These are phyloP conservation scores for Potentilla sterilis DNA, from an alignment of 306 rosid species.

Conservation along the genomic window DNA sequence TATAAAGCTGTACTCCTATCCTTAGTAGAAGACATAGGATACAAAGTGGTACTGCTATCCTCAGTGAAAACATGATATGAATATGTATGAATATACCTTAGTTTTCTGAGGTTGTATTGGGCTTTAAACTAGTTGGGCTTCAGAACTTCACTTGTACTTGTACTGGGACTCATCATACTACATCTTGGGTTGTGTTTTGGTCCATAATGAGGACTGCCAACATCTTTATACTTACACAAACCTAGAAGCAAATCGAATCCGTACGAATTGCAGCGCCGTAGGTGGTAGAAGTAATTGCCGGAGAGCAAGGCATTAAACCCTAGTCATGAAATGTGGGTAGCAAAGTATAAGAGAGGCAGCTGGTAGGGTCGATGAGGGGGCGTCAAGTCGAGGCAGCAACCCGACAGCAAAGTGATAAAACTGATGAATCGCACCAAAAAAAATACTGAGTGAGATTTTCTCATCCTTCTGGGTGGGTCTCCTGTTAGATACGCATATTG, in stretches of 20 bases:
- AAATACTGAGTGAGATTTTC: conserved; percentile 5
- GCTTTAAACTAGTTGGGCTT: too few relatives aligned
- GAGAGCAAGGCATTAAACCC: neutral
- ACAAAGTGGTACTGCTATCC: too few relatives aligned
- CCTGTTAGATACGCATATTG: conserved; percentile 1
- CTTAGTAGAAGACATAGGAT: too few relatives aligned
- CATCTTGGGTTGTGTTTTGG: too few relatives aligned
- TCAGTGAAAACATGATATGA: too few relatives aligned
- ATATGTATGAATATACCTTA: too few relatives aligned
- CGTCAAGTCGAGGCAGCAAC: conserved; percentile 17
- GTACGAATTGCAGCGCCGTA: neutral
- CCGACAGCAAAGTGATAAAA: conserved; percentile 8
- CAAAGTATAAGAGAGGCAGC: conserved; percentile 9
- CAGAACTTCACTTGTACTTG: too few relatives aligned
- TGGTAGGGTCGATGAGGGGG: conserved; percentile 17
- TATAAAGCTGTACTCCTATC: too few relatives aligned
- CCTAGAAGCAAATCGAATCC: neutral
- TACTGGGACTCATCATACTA: too few relatives aligned
- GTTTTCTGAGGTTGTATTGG: too few relatives aligned
- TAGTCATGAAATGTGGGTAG: conserved; percentile 20
- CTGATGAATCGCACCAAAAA: neutral
- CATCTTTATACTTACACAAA: too few relatives aligned
- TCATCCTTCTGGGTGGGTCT: neutral
- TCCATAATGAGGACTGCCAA: too few relatives aligned
- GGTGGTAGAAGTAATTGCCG: neutral